Evolutionary conservation across 2,329 filamentous ascomycete species (phyloP).

Genomic region (Exophiala alcalophila): DNA sequence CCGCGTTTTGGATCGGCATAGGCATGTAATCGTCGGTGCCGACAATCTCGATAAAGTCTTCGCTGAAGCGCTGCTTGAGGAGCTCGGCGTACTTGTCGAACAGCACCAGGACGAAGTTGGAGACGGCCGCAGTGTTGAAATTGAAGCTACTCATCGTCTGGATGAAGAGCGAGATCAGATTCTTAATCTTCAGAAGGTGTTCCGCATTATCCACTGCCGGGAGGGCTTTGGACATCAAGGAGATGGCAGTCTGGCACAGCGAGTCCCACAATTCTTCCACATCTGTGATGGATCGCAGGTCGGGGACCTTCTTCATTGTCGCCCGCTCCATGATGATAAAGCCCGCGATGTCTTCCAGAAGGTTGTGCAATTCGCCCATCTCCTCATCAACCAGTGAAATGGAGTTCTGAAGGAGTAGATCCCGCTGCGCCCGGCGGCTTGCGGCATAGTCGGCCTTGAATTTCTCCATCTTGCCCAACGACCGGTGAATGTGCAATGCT

Average conservation of each 20-base stretch:
- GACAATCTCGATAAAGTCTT: slow-evolving; percentile 88
- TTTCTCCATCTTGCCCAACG: slow-evolving; percentile 84
- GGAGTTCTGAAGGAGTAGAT: slow-evolving; percentile 67
- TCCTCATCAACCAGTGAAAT: slow-evolving; percentile 79
- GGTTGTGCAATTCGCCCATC: slow-evolving; percentile 77
- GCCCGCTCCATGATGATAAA: slow-evolving; percentile 96
- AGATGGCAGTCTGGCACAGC: slow-evolving; percentile 86
- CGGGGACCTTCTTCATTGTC: slow-evolving; percentile 81
- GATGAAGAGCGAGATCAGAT: slow-evolving; percentile 87
- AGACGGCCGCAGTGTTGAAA: slow-evolving; percentile 77
- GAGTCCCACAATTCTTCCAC: slow-evolving; percentile 99
- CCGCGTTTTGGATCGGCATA: slow-evolving; percentile 86
- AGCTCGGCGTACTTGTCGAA: slow-evolving; percentile 94
- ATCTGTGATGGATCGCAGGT: slow-evolving; percentile 77
- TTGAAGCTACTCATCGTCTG: slow-evolving; percentile 98
- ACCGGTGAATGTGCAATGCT: slow-evolving; percentile 93
- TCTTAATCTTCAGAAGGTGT: slow-evolving; percentile 89
- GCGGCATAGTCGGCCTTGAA: slow-evolving; percentile 90
- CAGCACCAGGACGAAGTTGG: slow-evolving; percentile 78
- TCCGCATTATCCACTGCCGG: slow-evolving; percentile 82
- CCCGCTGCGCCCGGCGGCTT: slow-evolving; percentile 86
- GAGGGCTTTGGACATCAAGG: slow-evolving; percentile 75
- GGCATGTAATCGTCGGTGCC: slow-evolving; percentile 99
- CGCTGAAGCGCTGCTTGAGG: slow-evolving; percentile 85
- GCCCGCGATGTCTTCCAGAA: slow-evolving; percentile 89